phyloP scores from a whole-genome alignment of 108 stramenopile genomes.

The Skeletonema marinoi region DNA sequence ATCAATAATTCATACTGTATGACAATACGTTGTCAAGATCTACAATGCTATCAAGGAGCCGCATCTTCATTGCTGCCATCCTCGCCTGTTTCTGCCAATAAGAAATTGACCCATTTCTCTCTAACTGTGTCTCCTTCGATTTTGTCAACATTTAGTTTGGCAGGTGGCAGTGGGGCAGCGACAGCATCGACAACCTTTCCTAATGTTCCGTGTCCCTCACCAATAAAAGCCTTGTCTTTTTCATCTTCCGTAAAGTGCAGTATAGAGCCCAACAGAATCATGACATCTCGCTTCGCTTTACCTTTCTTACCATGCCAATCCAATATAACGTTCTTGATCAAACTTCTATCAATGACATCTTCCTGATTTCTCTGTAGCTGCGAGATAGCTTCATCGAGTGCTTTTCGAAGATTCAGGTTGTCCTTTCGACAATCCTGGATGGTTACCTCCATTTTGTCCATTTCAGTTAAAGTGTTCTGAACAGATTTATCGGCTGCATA shows the following conservation, averaged over 20 bases:
- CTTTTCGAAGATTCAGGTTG: constrained; percentile 73
- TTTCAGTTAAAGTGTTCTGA: constrained; percentile 61
- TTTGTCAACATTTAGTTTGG: constrained; percentile 74
- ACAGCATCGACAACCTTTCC: constrained; percentile 64
- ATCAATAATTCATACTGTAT: neutral
- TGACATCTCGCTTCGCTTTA: constrained; percentile 77
- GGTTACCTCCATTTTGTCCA: constrained; percentile 57
- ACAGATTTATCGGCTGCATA: constrained; percentile 61
- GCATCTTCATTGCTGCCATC: constrained; percentile 7
- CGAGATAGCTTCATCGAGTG: constrained; percentile 87
- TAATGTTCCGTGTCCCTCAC: constrained; percentile 46
- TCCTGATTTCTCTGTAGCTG: constrained; percentile 88
- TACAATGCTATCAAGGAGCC: neutral
- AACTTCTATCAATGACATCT: constrained; percentile 84
- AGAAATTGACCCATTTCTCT: constrained; percentile 87
- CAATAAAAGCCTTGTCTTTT: constrained; percentile 73
- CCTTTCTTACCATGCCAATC: constrained; percentile 83
- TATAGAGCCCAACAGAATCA: constrained; percentile 83
- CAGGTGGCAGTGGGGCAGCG: constrained; percentile 76
- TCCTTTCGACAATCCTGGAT: constrained; percentile 61
- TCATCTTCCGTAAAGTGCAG: constrained; percentile 89
- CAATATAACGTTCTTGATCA: constrained; percentile 90
- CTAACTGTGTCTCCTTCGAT: constrained; percentile 84
- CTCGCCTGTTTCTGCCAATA: constrained; percentile 86
- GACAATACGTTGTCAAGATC: neutral